A percentile compares a stretch with the other conserved stretches of the same genome.
phyloP scores from a whole-genome alignment of 1,284 basidiomycete species.

The Cutaneotrichosporon dermatis region DNA sequence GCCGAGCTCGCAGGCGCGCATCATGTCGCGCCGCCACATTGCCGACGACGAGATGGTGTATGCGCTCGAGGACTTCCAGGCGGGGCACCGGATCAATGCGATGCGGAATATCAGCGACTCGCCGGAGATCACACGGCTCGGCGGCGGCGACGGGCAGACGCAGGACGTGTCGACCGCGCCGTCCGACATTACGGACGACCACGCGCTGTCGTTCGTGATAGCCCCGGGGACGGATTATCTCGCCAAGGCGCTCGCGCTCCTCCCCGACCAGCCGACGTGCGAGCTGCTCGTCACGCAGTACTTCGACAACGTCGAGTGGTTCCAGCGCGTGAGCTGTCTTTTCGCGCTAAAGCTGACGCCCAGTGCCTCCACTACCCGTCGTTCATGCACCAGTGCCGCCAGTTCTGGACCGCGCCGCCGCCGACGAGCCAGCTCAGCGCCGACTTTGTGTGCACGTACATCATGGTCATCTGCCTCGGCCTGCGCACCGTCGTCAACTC shows the following conservation, averaged over 20 bases:
- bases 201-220: conserved; percentile 18
- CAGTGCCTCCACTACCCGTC: conserved; percentile 21
- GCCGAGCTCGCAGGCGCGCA: not conserved
- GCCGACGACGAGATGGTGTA: conserved; percentile 23
- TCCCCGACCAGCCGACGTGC: conserved; percentile 16
- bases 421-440: conserved; percentile 3
- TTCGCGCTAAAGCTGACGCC: not conserved
- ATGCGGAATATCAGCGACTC: conserved; percentile 16
- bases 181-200: conserved; percentile 1
- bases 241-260: conserved; percentile 9
- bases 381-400: conserved; percentile 16
- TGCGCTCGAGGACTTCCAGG: conserved; percentile 23
- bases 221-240: conserved; percentile 15
- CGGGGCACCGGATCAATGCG: conserved; percentile 20
- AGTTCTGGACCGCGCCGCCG: conserved; percentile 9
- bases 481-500: conserved; percentile 9
- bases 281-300: conserved; percentile 17
- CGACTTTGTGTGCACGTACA: conserved; percentile 17
- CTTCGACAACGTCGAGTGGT: conserved; percentile 24
- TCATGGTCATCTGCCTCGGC: conserved; percentile 21
- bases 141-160: not conserved
- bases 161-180: not conserved
- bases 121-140: not conserved
- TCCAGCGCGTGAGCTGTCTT: conserved; percentile 12
- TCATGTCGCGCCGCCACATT: conserved; percentile 14